A percentile compares a stretch with the other conserved stretches of the same genome.
phyloP scores from a whole-genome alignment of 345 rosid genomes.

The Linum tenue region DNA sequence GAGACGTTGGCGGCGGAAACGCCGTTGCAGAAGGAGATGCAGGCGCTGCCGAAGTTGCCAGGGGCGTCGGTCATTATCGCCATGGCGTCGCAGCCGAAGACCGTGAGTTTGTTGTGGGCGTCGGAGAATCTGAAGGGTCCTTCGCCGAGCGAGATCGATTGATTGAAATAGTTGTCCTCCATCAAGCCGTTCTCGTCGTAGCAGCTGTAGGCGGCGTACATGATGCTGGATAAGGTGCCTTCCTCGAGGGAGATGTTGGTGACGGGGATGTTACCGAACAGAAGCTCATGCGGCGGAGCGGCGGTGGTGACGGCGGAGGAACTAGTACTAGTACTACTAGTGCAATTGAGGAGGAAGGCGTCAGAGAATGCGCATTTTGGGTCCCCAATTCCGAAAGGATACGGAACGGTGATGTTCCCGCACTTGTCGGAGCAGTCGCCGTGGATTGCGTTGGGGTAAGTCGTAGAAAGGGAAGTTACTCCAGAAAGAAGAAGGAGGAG shows the following conservation, averaged over 20 bases:
- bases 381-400: constrained; percentile 20
- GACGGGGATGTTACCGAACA: background rate
- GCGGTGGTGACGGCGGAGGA: no score
- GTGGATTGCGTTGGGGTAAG: background rate
- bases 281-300: no score
- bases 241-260: background rate
- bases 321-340: no score
- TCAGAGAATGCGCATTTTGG: constrained; percentile 2
- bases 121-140: constrained; percentile 12
- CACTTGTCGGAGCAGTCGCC: constrained; percentile 13
- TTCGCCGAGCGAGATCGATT: rapidly evolving
- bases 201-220: constrained; percentile 2
- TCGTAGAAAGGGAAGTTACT: no score
- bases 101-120: constrained; percentile 20
- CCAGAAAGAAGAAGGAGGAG: no score
- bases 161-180: rapidly evolving
- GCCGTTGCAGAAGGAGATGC: constrained; percentile 13
- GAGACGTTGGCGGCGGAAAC: background rate
- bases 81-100: constrained; percentile 17
- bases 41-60: background rate
- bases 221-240: constrained; percentile 3
- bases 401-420: constrained; percentile 21
- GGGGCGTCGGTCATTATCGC: constrained; percentile 3
- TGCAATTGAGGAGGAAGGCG: constrained; percentile 8
- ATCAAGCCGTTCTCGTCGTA: background rate